A percentile compares a stretch with the other conserved stretches of the same genome.
Evolutionary conservation across 306 rosid species (phyloP).

Genomic region (Rosa lucieae): DNA sequence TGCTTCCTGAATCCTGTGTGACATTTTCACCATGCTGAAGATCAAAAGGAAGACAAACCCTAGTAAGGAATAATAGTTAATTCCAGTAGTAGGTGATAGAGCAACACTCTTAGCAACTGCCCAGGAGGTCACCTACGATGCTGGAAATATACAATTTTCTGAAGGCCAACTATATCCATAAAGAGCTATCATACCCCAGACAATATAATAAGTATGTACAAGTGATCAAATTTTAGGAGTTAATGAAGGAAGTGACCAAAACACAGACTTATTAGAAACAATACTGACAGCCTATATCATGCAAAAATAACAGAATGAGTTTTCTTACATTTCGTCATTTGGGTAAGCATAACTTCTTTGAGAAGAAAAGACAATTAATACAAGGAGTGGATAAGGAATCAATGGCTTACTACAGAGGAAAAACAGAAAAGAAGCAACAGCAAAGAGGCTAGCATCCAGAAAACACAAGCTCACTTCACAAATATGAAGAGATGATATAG

Average conservation of each 20-base stretch:
- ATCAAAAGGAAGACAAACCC: no score
- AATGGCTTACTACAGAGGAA: background rate
- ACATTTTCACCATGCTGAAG: no score
- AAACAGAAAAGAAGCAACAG: background rate
- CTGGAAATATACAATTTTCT: no score
- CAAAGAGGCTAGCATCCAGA: background rate
- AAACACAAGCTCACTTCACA: background rate
- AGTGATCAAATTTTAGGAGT: background rate
- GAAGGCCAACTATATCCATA: no score
- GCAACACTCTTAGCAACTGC: no score
- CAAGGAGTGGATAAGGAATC: no score
- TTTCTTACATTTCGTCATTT: background rate
- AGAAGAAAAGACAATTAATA: no score
- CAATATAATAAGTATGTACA: background rate
- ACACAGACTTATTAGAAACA: background rate
- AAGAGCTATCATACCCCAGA: no score
- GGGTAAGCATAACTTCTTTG: background rate
- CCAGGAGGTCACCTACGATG: no score
- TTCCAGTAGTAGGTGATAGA: no score
- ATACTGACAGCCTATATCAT: background rate
- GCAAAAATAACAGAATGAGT: background rate
- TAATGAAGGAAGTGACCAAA: background rate
- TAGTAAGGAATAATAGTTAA: no score
- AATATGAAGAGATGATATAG: background rate
- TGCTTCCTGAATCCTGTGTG: no score